Base-by-base conservation (phyloP, 2,329 filamentous ascomycete genomes). In the Pseudocercospora eumusae region DNA sequence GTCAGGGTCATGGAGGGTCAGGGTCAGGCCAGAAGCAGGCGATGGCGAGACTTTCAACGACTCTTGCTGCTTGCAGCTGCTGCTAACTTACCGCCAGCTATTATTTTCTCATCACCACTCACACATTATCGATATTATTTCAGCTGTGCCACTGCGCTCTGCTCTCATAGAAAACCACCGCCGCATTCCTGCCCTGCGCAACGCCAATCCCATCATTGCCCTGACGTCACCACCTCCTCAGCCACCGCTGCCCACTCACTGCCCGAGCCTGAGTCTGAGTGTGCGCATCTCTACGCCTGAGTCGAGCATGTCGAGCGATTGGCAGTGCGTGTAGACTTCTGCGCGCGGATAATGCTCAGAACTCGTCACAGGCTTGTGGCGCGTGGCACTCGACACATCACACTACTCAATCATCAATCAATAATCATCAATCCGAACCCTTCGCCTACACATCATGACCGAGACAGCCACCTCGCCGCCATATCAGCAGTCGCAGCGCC, bases 391-490 rank as follows among this genome's bases (percentile, higher is more conserved):
- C 50, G 18, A 15, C 36, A 1, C 40, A 10, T 15, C 28, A 10
- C 28, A 54, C 52, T 31, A 31, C 47, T 52, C 47, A 25, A 15
- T 18, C 47, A 18, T 52, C 23, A 52, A 52, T 31, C 47, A 50
- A 50, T 50, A 21, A 42, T 40, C 44, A 25, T 56, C 36, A 56
- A 56, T 27, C 23, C 53, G n/a, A 56, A 21, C 53, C 18, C 53
- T 18, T 18, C n/a, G n/a, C n/a, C n/a, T n/a, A n/a, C n/a, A 21
- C 28, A 33, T 40, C 62, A 69, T 69, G 69, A 67, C 64, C 33
- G 63, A 66, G 57, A 67, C 68, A 31, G 68, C 67, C n/a, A 66
- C 64, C 47, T 68, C 69, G 28, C 69, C 69, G 56, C 64, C 59
- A 57, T 68, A 68, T 57, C 33, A 60, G 50, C 62, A 60, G 21